These are phyloP conservation scores for Ganoderma lucidum DNA, from an alignment of 1,284 basidiomycete species.

Conservation along the genomic window DNA sequence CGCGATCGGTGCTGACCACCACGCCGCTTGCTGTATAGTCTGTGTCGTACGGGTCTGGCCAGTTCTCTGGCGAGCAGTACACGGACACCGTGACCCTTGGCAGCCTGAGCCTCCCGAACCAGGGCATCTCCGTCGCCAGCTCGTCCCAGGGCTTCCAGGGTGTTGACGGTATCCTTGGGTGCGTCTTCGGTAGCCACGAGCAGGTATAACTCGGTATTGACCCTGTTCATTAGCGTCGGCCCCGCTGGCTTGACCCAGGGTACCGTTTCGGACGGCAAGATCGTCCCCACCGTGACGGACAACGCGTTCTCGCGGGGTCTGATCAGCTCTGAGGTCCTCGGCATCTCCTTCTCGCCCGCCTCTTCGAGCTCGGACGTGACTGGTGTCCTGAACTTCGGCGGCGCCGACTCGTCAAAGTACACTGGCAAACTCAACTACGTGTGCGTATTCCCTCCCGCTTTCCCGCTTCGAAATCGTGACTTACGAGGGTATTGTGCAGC, in stretches of 20 bases:
- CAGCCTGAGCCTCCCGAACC: conserved; percentile 43
- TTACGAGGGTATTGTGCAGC: conserved; percentile 46
- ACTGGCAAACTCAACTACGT: conserved; percentile 55
- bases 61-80: conserved; percentile 41
- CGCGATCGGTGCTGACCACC: neutral
- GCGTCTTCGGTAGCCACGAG: neutral
- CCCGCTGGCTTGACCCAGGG: conserved; percentile 53
- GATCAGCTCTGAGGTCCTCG: conserved; percentile 19
- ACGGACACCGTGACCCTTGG: conserved; percentile 51
- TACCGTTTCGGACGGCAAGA: conserved; percentile 6
- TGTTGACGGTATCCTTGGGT: neutral
- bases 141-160: conserved; percentile 40
- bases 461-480: neutral
- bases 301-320: conserved; percentile 48
- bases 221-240: conserved; percentile 42
- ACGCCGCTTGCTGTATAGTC: neutral
- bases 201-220: neutral
- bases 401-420: conserved; percentile 55
- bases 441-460: conserved; percentile 42
- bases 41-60: conserved; percentile 54
- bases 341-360: conserved; percentile 17
- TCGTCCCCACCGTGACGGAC: conserved; percentile 46
- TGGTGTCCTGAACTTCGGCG: conserved; percentile 51
- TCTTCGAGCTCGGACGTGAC: neutral
- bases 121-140: conserved; percentile 60